Conservation (phyloP, 345 rosid genomes). For the Pistacia integerrima region DNA sequence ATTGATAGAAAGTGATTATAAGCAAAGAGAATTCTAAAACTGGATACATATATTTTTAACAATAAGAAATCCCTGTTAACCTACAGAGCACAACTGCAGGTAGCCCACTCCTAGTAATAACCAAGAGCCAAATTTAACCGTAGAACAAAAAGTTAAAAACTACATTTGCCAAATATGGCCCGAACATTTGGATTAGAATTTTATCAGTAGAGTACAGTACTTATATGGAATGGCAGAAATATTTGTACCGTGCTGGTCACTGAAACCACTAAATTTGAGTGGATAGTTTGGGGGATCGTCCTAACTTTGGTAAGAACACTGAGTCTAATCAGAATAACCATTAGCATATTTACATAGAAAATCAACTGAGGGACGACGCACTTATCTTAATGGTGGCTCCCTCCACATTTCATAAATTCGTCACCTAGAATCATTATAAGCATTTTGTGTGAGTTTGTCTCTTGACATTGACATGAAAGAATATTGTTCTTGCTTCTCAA, state of each 20-base stretch:
- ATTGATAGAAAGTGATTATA: too few relatives aligned
- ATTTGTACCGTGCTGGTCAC: neutral
- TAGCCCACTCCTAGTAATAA: too few relatives aligned
- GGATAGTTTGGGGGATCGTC: constrained; percentile 7
- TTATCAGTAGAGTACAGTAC: neutral
- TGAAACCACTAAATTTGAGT: constrained; percentile 14
- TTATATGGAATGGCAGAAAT: neutral
- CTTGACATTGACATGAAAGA: constrained; percentile 28
- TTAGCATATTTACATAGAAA: neutral
- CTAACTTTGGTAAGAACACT: neutral
- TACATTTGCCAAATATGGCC: neutral
- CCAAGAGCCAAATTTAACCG: too few relatives aligned
- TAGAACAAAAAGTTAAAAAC: neutral
- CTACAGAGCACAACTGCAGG: too few relatives aligned
- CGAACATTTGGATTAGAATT: neutral
- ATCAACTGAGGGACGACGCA: neutral
- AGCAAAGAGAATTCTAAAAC: too few relatives aligned
- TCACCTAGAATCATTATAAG: constrained; percentile 30
- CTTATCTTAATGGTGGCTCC: constrained; percentile 21
- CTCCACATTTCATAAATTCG: constrained; percentile 15
- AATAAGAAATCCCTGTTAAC: too few relatives aligned
- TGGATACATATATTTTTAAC: too few relatives aligned
- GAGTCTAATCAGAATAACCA: constrained; percentile 21
- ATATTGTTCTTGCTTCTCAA: constrained; percentile 26
- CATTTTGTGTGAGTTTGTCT: constrained; percentile 24